Percentiles rank a stretch among this genome's conserved stretches.
These are phyloP conservation scores for Metschnikowia anglica DNA, from an alignment of 805 yeast genomes.

Conservation along the genomic window DNA sequence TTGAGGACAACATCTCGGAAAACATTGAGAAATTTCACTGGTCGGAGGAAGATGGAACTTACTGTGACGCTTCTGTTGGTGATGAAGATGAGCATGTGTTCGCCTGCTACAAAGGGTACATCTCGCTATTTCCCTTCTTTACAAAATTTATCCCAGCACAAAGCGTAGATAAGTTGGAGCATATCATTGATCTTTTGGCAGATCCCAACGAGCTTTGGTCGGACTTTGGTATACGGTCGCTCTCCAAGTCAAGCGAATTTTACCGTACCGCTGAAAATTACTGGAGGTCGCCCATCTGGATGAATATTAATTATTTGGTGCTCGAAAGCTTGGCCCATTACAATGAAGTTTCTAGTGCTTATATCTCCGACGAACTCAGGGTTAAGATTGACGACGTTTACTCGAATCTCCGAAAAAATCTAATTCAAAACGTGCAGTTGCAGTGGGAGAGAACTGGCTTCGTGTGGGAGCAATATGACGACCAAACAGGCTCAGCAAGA, in stretches of 20 bases:
- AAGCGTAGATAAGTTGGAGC: constrained; percentile 45
- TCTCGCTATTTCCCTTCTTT: constrained; percentile 81
- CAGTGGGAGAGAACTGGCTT: constrained; percentile 76
- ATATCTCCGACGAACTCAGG: constrained; percentile 38
- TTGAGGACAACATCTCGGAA: constrained; percentile 54
- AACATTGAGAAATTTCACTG: constrained; percentile 80
- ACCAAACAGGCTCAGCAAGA: constrained; percentile 65
- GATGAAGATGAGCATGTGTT: constrained; percentile 62
- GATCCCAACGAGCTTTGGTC: constrained; percentile 79
- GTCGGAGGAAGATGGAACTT: constrained; percentile 62
- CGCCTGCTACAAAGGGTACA: constrained; percentile 89
- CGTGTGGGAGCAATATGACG: constrained; percentile 90
- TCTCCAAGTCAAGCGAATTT: constrained; percentile 61
- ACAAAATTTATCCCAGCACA: constrained; percentile 57
- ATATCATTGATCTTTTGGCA: constrained; percentile 54
- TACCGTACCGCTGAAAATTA: constrained; percentile 85
- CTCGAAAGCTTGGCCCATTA: constrained; percentile 70
- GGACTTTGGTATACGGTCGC: constrained; percentile 74
- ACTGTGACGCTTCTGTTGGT: constrained; percentile 82
- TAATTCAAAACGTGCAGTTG: constrained; percentile 65
- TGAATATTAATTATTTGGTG: constrained; percentile 81
- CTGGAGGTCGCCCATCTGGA: constrained; percentile 96
- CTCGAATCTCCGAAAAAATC: constrained; percentile 55
- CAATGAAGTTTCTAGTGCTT: constrained; percentile 27
- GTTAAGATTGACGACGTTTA: constrained; percentile 44